Conservation (phyloP, 208 protist genomes). For the Trypanosoma boissoni region DNA sequence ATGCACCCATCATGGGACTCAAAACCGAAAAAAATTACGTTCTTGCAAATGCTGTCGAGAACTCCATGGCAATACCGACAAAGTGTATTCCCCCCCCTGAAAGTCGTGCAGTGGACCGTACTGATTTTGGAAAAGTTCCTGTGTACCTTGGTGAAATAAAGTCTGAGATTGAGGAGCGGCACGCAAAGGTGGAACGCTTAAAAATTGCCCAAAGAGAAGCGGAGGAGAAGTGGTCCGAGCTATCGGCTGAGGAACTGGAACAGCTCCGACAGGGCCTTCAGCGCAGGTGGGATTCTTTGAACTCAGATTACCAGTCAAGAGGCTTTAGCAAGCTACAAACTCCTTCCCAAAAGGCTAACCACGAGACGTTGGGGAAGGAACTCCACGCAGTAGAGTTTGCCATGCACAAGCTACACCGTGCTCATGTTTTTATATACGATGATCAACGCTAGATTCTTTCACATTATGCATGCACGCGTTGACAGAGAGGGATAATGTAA, state of each 20-base stretch:
- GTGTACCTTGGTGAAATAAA: conserved; percentile 91
- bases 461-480: background rate
- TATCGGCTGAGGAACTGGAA: conserved; percentile 74
- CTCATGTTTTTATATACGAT: conserved; percentile 82
- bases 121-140: conserved; percentile 90
- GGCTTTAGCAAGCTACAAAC: conserved; percentile 91
- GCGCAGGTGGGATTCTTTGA: conserved; percentile 84
- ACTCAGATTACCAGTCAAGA: conserved; percentile 92
- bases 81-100: conserved; percentile 50
- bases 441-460: conserved; percentile 53
- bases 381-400: conserved; percentile 84
- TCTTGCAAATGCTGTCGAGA: conserved; percentile 93
- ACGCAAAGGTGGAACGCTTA: conserved; percentile 46
- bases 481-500: background rate
- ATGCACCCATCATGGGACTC: conserved; percentile 92
- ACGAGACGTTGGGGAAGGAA: conserved; percentile 79
- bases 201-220: conserved; percentile 34
- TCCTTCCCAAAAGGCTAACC: conserved; percentile 75
- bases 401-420: conserved; percentile 86
- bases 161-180: conserved; percentile 69
- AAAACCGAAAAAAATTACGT: conserved; percentile 95
- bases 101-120: conserved; percentile 55
- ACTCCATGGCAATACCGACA: conserved; percentile 80
- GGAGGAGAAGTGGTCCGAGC: conserved; percentile 72
- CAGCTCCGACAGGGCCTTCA: conserved; percentile 85